These are phyloP conservation scores for Fomes fomentarius DNA, from an alignment of 1,284 basidiomycete genomes.

Conservation along the genomic window DNA sequence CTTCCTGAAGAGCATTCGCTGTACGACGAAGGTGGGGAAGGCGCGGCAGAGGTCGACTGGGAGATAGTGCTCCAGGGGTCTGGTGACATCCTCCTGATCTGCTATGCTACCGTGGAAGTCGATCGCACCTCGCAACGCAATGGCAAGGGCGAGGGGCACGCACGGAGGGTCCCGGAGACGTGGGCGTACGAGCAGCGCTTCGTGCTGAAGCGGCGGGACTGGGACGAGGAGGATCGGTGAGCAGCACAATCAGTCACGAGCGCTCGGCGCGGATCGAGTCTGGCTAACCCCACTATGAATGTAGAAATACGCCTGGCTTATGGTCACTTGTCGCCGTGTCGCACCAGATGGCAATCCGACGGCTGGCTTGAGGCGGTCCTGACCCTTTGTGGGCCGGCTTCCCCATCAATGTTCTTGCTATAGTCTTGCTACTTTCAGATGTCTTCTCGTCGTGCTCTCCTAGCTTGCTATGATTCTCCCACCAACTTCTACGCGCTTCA, in stretches of 20 bases:
- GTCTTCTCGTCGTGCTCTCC: too few relatives aligned
- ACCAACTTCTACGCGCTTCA: too few relatives aligned
- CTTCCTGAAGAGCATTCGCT: conserved; percentile 21
- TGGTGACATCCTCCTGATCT: conserved; percentile 30
- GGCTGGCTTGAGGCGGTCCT: background rate
- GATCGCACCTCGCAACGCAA: too few relatives aligned
- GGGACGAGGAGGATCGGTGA: conserved; percentile 34
- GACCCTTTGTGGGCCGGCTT: too few relatives aligned
- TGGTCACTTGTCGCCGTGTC: conserved; percentile 33
- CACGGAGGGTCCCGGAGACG: too few relatives aligned
- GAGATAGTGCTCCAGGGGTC: conserved; percentile 27
- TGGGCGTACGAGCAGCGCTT: conserved; percentile 37
- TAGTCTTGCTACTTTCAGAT: too few relatives aligned
- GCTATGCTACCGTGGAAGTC: conserved; percentile 22
- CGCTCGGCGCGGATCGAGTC: background rate
- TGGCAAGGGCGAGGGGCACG: too few relatives aligned
- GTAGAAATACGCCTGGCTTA: conserved; percentile 21
- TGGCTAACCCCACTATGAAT: background rate
- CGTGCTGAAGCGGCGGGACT: conserved; percentile 35
- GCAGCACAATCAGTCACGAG: too few relatives aligned
- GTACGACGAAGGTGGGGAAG: conserved; percentile 5
- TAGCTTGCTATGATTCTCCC: too few relatives aligned
- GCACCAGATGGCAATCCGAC: conserved; percentile 34
- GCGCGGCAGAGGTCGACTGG: conserved; percentile 21
- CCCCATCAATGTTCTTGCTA: too few relatives aligned